Base-by-base conservation (phyloP, 495 filamentous ascomycete genomes). In the Monascus purpureus region DNA sequence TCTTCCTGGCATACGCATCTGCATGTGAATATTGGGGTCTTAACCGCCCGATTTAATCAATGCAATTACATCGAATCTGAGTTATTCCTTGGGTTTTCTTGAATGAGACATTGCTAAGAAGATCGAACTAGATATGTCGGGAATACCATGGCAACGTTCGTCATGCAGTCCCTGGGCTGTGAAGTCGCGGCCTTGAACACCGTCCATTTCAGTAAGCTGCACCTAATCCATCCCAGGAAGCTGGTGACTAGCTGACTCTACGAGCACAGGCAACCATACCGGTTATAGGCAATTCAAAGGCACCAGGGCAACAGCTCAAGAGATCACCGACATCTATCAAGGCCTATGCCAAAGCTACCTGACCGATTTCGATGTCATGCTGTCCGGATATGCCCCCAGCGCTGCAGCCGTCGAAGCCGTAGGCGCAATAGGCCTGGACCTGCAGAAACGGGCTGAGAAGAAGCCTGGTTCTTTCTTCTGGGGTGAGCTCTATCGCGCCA, bases 131-230 rank as follows among this genome's bases (percentile, higher is more conserved):
- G 90, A 43, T 82, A 93, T 72, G 90, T 97, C 47, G 90, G 90
- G 22, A 97, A 97, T 48, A 85, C 82, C 44, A 94, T 96, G 65
- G 85, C 85, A 24, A 78, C 80, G 1, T 88, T 93, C 39, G 82
- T 82, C 47, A 77, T 97, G 70, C 88, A 96, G 53, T 73, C 79
- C 1, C 63, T 96, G 37, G 90, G 90, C 25, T 93, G 86, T 49
- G 90, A 97, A 43, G 87, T 93, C 2, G 77, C 86, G 7, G 80
- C 83, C 6, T 63, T 97, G 41, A 93, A 97, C 49, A 96, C 90
- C 2, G 90, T 97, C 12, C 77, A 97, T 40, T 96, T 90, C 58
- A 93, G 86, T 82, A 61, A 42, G 67, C n/a, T 53, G 13, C 13
- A 5, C 22, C 22, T n/a, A 26, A 52, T 17, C 14, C 18, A 16